phyloP scores from a whole-genome alignment of 352 stramenopile genomes.

The Phytophthora capsici region DNA sequence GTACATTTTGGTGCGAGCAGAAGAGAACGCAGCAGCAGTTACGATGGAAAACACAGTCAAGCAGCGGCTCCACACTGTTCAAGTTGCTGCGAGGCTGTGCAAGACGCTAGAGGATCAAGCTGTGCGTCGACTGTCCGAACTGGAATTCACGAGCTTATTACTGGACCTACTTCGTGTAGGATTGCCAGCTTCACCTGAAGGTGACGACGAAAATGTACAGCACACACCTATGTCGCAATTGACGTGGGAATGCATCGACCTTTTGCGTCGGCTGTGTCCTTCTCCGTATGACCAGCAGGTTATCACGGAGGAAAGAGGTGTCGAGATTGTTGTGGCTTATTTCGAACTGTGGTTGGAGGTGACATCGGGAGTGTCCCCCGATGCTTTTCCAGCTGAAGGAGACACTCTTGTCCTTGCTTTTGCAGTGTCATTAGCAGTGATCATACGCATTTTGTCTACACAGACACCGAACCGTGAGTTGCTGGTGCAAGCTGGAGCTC shows the following conservation, averaged over 20 bases:
- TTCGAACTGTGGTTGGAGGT: constrained; percentile 41
- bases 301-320: constrained; percentile 47
- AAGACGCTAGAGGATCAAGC: constrained; percentile 40
- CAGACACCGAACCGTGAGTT: constrained; percentile 34
- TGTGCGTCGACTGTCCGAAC: constrained; percentile 41
- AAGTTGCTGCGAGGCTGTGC: constrained; percentile 40
- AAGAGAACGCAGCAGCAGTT: background rate
- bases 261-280: constrained; percentile 49
- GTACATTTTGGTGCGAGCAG: constrained; percentile 41
- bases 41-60: constrained; percentile 1
- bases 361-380: constrained; percentile 18
- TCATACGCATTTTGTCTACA: constrained; percentile 26
- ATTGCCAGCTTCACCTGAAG: constrained; percentile 5
- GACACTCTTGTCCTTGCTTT: constrained; percentile 23
- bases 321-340: constrained; percentile 49
- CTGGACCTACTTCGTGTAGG: constrained; percentile 46
- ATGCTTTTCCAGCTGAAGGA: constrained; percentile 14
- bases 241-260: constrained; percentile 40
- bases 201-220: background rate
- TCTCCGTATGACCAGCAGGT: constrained; percentile 48
- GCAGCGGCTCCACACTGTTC: constrained; percentile 24
- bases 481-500: constrained; percentile 43
- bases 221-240: constrained; percentile 22
- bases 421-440: constrained; percentile 20
- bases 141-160: constrained; percentile 49